Conservation (phyloP, 441 rosid genomes). For the Syzygium syzygioides region DNA sequence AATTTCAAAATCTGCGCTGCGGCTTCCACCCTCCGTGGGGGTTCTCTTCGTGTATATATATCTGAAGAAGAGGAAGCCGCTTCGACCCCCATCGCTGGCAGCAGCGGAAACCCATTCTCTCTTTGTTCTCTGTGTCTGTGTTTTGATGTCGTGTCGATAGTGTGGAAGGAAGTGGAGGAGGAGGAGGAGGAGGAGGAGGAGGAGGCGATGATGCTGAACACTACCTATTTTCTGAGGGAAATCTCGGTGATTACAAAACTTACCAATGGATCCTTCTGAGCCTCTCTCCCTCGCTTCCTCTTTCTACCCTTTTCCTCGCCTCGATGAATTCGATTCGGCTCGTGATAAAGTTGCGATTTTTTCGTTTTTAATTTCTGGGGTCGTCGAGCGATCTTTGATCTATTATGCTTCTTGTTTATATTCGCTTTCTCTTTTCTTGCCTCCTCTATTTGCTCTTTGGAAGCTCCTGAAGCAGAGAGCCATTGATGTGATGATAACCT, state of each 20-base stretch:
- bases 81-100: background rate
- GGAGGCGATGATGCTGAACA: constrained; percentile 57
- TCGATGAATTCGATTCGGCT: background rate
- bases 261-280: constrained; percentile 99
- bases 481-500: constrained; percentile 52
- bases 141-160: background rate
- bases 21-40: background rate
- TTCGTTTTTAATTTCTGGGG: background rate
- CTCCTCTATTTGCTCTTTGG: background rate
- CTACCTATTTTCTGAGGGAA: constrained; percentile 88
- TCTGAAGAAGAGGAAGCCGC: background rate
- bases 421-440: background rate
- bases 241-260: constrained; percentile 44
- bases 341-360: background rate
- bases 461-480: constrained; percentile 16
- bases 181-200: constrained; percentile 24
- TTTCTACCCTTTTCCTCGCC: background rate
- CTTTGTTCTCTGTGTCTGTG: background rate
- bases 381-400: background rate
- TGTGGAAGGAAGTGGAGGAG: background rate
- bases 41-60: background rate
- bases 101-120: background rate
- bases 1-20: background rate
- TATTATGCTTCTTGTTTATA: background rate
- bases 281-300: constrained; percentile 8